Evolutionary conservation across 768 basidiomycete genomes (phyloP).

Genomic region (Mycena maculata): DNA sequence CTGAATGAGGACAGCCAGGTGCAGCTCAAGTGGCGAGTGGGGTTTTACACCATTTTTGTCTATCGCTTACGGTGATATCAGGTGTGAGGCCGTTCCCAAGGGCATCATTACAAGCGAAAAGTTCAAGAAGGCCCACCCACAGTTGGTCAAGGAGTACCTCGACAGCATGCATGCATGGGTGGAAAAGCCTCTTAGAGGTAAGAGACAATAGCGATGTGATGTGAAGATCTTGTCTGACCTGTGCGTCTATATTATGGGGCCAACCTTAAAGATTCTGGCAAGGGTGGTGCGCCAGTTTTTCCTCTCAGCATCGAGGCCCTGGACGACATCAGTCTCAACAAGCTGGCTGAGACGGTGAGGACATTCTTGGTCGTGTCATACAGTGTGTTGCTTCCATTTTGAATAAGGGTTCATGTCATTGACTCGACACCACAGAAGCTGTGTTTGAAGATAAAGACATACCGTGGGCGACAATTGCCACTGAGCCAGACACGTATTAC

Average conservation of each 20-base stretch:
- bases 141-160: neutral
- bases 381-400: neutral
- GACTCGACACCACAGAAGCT: slow-evolving; percentile 2
- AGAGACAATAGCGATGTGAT: neutral
- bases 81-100: slow-evolving; percentile 17
- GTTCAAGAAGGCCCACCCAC: neutral
- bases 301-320: neutral
- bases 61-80: neutral
- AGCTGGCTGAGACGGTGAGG: neutral
- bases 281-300: neutral
- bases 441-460: slow-evolving; percentile 16
- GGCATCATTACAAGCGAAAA: neutral
- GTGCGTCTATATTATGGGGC: neutral
- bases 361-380: slow-evolving; percentile 10
- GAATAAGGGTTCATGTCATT: neutral
- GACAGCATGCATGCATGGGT: slow-evolving; percentile 12
- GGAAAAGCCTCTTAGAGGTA: slow-evolving; percentile 18
- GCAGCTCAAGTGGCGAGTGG: slow-evolving; percentile 14
- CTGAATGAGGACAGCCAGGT: slow-evolving; percentile 6
- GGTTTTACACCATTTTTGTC: neutral
- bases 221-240: neutral
- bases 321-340: neutral
- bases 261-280: neutral
- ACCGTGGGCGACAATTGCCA: slow-evolving; percentile 12
- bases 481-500: slow-evolving; percentile 15